Percentiles rank a stretch among this genome's conserved stretches.
Evolutionary conservation across 768 basidiomycete genomes (phyloP).

Genomic region (Auriscalpium microsporum): DNA sequence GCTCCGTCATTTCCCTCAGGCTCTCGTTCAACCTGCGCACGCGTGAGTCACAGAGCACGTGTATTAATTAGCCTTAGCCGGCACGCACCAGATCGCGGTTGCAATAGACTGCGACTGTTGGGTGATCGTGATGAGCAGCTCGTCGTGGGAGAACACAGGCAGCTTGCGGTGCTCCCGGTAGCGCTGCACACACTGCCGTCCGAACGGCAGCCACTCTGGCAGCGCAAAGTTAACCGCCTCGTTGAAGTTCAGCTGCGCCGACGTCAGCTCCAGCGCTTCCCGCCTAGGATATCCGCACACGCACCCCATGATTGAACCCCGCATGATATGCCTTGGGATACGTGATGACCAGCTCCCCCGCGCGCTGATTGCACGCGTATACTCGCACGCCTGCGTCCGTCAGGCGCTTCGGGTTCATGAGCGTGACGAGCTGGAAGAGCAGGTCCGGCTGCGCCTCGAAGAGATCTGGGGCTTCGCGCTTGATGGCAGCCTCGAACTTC

Average conservation of each 20-base stretch:
- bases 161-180: conserved; percentile 88
- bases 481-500: conserved; percentile 94
- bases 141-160: conserved; percentile 98
- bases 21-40: conserved; percentile 68
- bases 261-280: conserved; percentile 6
- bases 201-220: conserved; percentile 88
- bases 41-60: background rate
- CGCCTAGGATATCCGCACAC: conserved; percentile 22
- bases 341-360: conserved; percentile 96
- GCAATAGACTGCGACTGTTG: conserved; percentile 87
- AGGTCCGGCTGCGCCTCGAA: conserved; percentile 97
- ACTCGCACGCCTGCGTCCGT: conserved; percentile 85
- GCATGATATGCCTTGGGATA: conserved; percentile 98
- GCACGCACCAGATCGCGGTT: conserved; percentile 81
- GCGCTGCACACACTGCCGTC: conserved; percentile 79
- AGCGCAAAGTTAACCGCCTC: conserved; percentile 98
- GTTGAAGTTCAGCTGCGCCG: conserved; percentile 84
- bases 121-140: conserved; percentile 95
- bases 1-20: conserved; percentile 80
- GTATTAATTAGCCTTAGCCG: conserved; percentile 9
- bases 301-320: conserved; percentile 95
- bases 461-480: conserved; percentile 90
- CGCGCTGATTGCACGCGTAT: conserved; percentile 90
- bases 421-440: conserved; percentile 92
- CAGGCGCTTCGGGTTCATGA: conserved; percentile 91